Evolutionary conservation across 345 rosid species (phyloP).

Genomic region (Pistacia atlantica): DNA sequence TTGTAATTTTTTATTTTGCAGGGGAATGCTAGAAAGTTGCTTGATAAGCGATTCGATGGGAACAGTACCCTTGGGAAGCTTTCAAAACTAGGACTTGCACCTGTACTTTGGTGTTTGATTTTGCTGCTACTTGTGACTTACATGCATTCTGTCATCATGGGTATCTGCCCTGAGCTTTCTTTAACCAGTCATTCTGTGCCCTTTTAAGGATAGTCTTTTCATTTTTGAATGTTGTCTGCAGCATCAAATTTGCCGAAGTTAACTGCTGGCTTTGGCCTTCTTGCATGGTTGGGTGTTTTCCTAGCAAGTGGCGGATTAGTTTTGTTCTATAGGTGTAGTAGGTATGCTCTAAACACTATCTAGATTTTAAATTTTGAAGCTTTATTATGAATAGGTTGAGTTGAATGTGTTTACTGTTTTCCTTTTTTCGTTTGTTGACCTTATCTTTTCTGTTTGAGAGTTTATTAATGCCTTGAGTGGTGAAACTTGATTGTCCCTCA

Average conservation of each 20-base stretch:
- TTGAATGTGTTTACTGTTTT: conserved; percentile 4
- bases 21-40: conserved; percentile 95
- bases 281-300: conserved; percentile 87
- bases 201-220: conserved; percentile 15
- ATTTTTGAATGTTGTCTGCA: conserved; percentile 37
- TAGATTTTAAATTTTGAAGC: background rate
- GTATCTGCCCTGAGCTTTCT: conserved; percentile 45
- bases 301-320: conserved; percentile 76
- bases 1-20: conserved; percentile 33
- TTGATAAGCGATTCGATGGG: conserved; percentile 79
- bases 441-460: background rate
- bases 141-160: conserved; percentile 69
- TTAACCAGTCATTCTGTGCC: conserved; percentile 8
- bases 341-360: conserved; percentile 42
- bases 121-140: conserved; percentile 65
- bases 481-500: background rate
- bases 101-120: conserved; percentile 70
- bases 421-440: background rate
- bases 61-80: conserved; percentile 68
- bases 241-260: conserved; percentile 78
- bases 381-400: background rate
- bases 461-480: background rate
- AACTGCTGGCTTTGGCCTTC: conserved; percentile 68
- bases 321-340: conserved; percentile 89
- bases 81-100: conserved; percentile 91